Evolutionary conservation across 352 stramenopile species (phyloP).

Genomic region (Phytophthora pinifolia): DNA sequence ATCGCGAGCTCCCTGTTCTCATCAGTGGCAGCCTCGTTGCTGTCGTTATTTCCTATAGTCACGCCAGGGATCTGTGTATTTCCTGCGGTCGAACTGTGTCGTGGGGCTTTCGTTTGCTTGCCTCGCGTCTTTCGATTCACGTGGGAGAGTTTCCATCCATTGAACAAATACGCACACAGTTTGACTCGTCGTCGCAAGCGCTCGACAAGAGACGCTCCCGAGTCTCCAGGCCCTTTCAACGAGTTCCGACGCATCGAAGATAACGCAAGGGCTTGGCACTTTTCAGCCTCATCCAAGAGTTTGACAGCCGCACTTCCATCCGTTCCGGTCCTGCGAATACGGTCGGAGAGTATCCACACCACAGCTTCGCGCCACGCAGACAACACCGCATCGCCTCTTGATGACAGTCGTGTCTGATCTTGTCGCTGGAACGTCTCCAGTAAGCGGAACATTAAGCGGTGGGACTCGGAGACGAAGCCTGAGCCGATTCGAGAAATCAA

Average conservation of each 20-base stretch:
- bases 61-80: neutral
- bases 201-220: conserved; percentile 18
- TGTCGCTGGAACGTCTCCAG: conserved; percentile 12
- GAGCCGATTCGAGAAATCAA: conserved; percentile 15
- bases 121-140: conserved; percentile 1
- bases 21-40: neutral
- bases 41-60: neutral
- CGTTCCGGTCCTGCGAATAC: neutral
- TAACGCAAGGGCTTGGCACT: neutral
- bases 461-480: conserved; percentile 32
- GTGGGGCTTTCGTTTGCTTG: conserved; percentile 6
- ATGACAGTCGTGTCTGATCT: neutral
- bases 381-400: neutral
- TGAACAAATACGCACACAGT: conserved; percentile 27
- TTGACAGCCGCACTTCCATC: neutral
- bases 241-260: conserved; percentile 8
- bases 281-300: neutral
- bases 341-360: conserved; percentile 13
- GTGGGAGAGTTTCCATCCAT: conserved; percentile 20
- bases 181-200: conserved; percentile 28
- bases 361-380: conserved; percentile 5
- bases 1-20: conserved; percentile 13
- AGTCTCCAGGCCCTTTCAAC: conserved; percentile 4
- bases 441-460: conserved; percentile 31
- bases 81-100: neutral